Evolutionary conservation across 108 stramenopile species (phyloP).

Genomic region (Bacterosira constricta): DNA sequence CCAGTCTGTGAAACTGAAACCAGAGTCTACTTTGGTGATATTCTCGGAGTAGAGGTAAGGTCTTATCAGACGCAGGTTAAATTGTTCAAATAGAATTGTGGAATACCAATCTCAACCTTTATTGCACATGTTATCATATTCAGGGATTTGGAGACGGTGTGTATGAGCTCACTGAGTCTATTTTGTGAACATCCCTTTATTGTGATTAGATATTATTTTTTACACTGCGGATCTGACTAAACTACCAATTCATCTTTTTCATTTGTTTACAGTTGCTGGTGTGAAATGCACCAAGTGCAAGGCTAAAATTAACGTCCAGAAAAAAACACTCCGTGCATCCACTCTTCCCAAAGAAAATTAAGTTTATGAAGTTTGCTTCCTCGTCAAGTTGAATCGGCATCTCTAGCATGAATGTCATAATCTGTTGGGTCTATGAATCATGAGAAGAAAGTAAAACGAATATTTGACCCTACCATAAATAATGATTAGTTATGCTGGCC

Average conservation of each 20-base stretch:
- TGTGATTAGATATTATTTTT: no score
- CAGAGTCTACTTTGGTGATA: conserved; percentile 92
- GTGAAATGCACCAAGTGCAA: conserved; percentile 91
- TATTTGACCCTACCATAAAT: neutral
- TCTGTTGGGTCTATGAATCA: neutral
- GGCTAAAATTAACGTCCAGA: conserved; percentile 78
- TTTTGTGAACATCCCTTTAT: no score
- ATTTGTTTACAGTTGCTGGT: conserved; percentile 35
- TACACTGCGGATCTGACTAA: no score
- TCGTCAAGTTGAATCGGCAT: neutral
- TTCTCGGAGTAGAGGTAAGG: conserved; percentile 80
- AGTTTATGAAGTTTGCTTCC: no score
- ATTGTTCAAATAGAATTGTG: neutral
- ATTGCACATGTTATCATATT: neutral
- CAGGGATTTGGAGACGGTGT: conserved; percentile 67
- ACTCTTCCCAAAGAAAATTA: conserved; percentile 74
- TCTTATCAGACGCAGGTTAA: neutral
- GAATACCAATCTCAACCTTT: no score
- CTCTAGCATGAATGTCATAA: neutral
- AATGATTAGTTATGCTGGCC: no score
- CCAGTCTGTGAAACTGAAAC: conserved; percentile 86
- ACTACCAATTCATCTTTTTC: neutral
- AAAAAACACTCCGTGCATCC: conserved; percentile 82
- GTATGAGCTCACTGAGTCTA: no score
- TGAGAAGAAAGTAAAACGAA: no score